phyloP scores from a whole-genome alignment of 1,139 yeast species.

The Sugiyamaella castrensis region DNA sequence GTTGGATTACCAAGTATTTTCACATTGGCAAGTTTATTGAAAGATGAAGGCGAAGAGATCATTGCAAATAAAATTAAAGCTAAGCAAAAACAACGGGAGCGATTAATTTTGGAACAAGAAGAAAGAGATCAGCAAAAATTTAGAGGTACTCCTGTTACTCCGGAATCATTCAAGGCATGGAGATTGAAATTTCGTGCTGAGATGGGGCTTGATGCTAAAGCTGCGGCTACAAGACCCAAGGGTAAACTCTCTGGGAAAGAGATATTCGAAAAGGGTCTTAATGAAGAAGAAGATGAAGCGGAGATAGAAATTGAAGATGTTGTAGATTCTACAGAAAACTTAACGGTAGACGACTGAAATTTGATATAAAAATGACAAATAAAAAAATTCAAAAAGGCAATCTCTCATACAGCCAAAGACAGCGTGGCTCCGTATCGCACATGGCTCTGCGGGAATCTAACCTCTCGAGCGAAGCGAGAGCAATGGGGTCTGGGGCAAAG shows the following conservation, averaged over 20 bases:
- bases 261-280: conserved; percentile 86
- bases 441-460: too few relatives aligned
- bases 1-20: conserved; percentile 85
- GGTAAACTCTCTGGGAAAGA: conserved; percentile 84
- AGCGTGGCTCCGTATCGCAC: too few relatives aligned
- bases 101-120: conserved; percentile 55
- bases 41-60: conserved; percentile 71
- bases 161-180: conserved; percentile 70
- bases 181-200: conserved; percentile 57
- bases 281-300: conserved; percentile 48
- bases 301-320: conserved; percentile 15
- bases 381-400: background rate
- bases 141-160: conserved; percentile 75
- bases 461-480: too few relatives aligned
- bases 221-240: conserved; percentile 55
- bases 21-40: conserved; percentile 68
- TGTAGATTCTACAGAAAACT: conserved; percentile 15
- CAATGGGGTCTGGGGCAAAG: too few relatives aligned
- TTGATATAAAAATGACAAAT: background rate
- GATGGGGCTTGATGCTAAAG: conserved; percentile 47
- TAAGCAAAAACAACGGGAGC: conserved; percentile 58
- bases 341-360: conserved; percentile 5
- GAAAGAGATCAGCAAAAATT: conserved; percentile 73
- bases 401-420: too few relatives aligned
- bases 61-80: conserved; percentile 56